Evolutionary conservation across 1,139 yeast genomes (phyloP).

Genomic region (Pichia sp.): DNA sequence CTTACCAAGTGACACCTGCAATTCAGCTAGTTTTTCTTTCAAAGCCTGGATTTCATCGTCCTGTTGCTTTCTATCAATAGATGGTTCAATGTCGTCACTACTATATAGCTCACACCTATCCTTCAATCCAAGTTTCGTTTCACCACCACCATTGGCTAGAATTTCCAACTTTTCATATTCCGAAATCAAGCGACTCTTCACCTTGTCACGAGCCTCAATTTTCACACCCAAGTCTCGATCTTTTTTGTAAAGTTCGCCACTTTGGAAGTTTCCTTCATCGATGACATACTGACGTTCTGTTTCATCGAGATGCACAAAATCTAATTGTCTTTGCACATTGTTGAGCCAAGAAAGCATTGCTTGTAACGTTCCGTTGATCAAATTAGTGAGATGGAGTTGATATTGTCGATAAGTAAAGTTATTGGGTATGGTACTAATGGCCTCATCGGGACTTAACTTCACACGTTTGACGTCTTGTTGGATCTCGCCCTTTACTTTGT

Average conservation of each 20-base stretch:
- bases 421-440: constrained; percentile 7
- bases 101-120: constrained; percentile 21
- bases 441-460: constrained; percentile 9
- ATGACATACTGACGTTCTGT: constrained; percentile 47
- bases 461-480: constrained; percentile 13
- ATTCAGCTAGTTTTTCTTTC: constrained; percentile 33
- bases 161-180: constrained; percentile 27
- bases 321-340: constrained; percentile 31
- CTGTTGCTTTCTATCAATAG: constrained; percentile 23
- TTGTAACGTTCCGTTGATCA: constrained; percentile 21
- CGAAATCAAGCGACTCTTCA: constrained; percentile 41
- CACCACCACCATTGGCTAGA: constrained; percentile 5
- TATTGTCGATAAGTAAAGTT: constrained; percentile 24
- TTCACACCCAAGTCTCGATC: constrained; percentile 48
- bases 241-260: constrained; percentile 47
- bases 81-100: neutral
- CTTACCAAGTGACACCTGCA: constrained; percentile 34
- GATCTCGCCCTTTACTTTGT: constrained; percentile 1
- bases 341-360: constrained; percentile 34
- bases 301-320: constrained; percentile 40
- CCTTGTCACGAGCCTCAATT: constrained; percentile 45
- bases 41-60: constrained; percentile 34
- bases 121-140: constrained; percentile 21
- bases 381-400: constrained; percentile 23
- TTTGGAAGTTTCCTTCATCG: constrained; percentile 45